phyloP scores from a whole-genome alignment of 2,329 filamentous ascomycete genomes.

The Ustulina deusta region DNA sequence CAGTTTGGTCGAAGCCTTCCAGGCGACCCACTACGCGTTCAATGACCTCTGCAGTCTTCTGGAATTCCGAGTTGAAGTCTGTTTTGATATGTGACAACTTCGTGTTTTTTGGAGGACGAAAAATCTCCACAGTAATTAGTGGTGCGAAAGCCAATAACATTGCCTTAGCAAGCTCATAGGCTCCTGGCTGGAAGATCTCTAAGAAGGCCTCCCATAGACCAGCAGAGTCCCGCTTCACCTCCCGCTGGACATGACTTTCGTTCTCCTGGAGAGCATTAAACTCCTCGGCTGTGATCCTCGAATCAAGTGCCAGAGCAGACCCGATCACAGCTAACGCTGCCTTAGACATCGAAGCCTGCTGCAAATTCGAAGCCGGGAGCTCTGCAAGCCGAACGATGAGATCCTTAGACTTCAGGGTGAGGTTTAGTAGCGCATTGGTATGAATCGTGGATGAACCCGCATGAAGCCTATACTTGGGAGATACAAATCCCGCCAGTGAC shows the following conservation, averaged over 20 bases:
- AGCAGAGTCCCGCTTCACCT: constrained; percentile 76
- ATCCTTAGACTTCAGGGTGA: constrained; percentile 71
- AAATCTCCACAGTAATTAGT: constrained; percentile 80
- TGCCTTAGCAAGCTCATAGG: constrained; percentile 78
- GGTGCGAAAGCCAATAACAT: constrained; percentile 78
- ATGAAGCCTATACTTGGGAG: constrained; percentile 58
- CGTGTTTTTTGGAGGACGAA: constrained; percentile 67
- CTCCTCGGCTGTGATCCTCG: constrained; percentile 76
- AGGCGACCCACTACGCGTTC: constrained; percentile 82
- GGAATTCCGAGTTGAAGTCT: constrained; percentile 82
- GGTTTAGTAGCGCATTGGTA: constrained; percentile 73
- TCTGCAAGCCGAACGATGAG: constrained; percentile 69
- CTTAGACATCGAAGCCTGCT: constrained; percentile 64
- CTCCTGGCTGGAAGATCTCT: constrained; percentile 73
- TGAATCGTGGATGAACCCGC: constrained; percentile 69
- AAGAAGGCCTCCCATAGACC: constrained; percentile 84
- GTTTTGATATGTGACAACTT: constrained; percentile 61
- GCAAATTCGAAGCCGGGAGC: constrained; percentile 59
- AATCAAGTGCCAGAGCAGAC: constrained; percentile 76
- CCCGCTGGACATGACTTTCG: constrained; percentile 71
- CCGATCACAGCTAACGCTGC: constrained; percentile 74
- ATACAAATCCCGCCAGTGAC: constrained; percentile 68
- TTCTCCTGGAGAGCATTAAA: constrained; percentile 71
- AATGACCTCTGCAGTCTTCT: constrained; percentile 67
- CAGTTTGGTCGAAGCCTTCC: constrained; percentile 76